A percentile compares a stretch with the other conserved stretches of the same genome.
phyloP scores from a whole-genome alignment of 192 early-diverging fungal genomes.

The Dissophora ornata region DNA sequence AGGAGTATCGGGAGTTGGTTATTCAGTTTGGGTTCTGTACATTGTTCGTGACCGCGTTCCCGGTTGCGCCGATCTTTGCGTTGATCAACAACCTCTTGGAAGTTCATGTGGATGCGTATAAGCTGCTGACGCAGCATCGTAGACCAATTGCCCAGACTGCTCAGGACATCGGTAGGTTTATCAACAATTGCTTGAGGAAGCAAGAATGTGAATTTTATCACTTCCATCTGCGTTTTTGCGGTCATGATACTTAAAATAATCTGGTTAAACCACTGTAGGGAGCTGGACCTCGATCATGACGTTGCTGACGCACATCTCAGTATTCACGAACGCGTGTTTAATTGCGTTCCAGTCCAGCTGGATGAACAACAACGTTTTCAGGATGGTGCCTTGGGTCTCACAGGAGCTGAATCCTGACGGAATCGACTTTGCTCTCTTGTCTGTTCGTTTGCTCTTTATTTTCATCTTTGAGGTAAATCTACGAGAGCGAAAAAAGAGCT shows the following conservation, averaged over 20 bases:
- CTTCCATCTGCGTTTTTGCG: neutral
- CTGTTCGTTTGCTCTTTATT: constrained; percentile 48
- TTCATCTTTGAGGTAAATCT: constrained; percentile 55
- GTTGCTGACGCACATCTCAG: constrained; percentile 50
- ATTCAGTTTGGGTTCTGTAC: constrained; percentile 79
- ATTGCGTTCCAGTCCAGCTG: constrained; percentile 58
- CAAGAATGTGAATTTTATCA: neutral
- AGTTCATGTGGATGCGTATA: constrained; percentile 67
- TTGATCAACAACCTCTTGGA: constrained; percentile 69
- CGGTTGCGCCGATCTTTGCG: constrained; percentile 76
- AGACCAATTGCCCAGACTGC: constrained; percentile 42
- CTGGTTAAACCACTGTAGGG: constrained; percentile 21
- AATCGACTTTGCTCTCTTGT: constrained; percentile 12
- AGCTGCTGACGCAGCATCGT: constrained; percentile 46
- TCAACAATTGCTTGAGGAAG: neutral
- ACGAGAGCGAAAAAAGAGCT: too few relatives aligned
- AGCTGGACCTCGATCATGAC: constrained; percentile 54
- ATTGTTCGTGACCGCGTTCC: constrained; percentile 74
- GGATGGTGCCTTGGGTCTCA: constrained; percentile 3
- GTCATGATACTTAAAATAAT: too few relatives aligned
- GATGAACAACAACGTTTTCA: constrained; percentile 37
- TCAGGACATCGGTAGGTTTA: constrained; percentile 39
- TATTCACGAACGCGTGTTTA: constrained; percentile 53
- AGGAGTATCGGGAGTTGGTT: constrained; percentile 61
- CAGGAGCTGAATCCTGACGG: neutral